phyloP scores from a whole-genome alignment of 2,329 filamentous ascomycete species.

The Penicillium sp. region DNA sequence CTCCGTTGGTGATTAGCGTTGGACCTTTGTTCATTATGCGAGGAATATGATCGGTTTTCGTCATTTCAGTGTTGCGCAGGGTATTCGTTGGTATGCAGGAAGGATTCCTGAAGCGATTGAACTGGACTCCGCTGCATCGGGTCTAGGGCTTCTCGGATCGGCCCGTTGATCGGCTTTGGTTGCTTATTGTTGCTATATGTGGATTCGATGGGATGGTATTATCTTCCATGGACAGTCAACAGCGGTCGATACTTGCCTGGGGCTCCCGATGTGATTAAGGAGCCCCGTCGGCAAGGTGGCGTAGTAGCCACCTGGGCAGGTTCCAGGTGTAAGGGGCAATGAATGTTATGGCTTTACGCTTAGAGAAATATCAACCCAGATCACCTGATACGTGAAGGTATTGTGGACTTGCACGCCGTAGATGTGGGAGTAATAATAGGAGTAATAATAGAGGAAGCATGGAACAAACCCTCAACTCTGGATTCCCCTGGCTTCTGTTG shows the following conservation, averaged over 20 bases:
- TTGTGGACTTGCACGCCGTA: background rate
- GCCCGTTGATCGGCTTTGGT: constrained; percentile 5
- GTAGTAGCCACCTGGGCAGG: background rate
- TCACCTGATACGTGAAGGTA: background rate
- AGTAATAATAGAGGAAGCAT: background rate
- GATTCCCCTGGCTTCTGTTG: background rate
- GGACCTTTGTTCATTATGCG: constrained; percentile 31
- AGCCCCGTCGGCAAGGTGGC: background rate
- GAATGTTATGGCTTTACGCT: background rate
- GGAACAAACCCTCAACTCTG: background rate
- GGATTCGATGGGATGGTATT: background rate
- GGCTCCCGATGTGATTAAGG: background rate
- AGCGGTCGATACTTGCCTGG: background rate
- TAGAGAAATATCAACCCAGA: background rate
- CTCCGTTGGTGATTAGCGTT: constrained; percentile 38
- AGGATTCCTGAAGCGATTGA: background rate
- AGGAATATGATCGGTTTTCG: constrained; percentile 33
- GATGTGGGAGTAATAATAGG: background rate
- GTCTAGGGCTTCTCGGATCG: constrained; percentile 8
- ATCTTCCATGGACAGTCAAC: background rate
- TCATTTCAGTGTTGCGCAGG: background rate
- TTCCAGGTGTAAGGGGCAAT: background rate
- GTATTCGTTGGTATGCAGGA: background rate
- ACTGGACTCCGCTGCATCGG: constrained; percentile 4
- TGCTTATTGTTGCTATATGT: background rate